Evolutionary conservation across 1,284 basidiomycete genomes (phyloP), one percentile per base, ranked within the genome.

Genomic region (Hemileccinum hortonii): DNA sequence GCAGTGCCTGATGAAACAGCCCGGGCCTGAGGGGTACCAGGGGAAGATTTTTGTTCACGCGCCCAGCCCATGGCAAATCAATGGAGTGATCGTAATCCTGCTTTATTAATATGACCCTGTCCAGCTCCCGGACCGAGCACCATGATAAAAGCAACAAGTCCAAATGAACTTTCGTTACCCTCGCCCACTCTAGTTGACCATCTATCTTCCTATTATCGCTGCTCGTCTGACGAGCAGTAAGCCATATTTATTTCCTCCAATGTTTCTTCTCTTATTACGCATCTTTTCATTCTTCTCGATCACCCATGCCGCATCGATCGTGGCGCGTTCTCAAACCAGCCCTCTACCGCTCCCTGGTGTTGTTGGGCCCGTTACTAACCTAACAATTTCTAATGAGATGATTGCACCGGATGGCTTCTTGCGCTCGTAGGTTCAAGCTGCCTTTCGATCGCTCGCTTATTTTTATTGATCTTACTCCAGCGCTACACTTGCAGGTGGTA

Each of bases 401-500:
- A 64, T 78, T 42, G 51, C 69, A 9, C 76, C 75, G 4, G 75
- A 77, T 64, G 76, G 76, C 24, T 75, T 69, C 52, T 44, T 50
- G 47, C 72, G 74, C 38, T 65, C 62, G 70, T 76, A 52, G 18
- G 65, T 61, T 36, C 12, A 32, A 32, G 11, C 16, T 8, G 18
- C 26, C 36, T 32, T 41, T 43, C 11, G 7, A 19, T 43, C 18
- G n/a, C 1, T 6, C 8, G 0, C 12, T 21, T 21, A 30, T n/a
- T 43, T 32, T 5, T 21, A 39, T 46, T 59, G 29, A 61, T 14
- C 24, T 9, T 15, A 12, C 4, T 15, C 22, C 18, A 66, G 64
- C 18, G 32, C 62, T 11, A 52, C 57, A 12, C 52, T 66, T 40
- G 67, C 65, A 11, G 67, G 66, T 32, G 67, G 65, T 21, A 66